phyloP scores from a whole-genome alignment of 2,329 filamentous ascomycete species.

The Aureobasidium sp. region DNA sequence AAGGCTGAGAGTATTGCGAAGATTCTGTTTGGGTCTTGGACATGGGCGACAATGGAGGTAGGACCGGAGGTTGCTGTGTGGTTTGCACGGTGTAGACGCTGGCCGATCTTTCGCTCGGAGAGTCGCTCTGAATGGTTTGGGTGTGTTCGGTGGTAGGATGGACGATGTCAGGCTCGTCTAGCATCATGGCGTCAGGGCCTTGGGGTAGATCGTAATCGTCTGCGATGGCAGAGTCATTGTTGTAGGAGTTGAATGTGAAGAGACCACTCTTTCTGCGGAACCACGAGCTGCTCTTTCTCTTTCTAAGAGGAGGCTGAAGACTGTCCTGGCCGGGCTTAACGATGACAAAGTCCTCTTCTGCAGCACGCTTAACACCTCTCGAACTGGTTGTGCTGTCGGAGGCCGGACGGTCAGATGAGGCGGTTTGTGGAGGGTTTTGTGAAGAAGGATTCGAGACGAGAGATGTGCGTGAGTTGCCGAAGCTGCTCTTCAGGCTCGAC shows the following conservation, averaged over 20 bases:
- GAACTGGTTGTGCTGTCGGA: conserved; percentile 10
- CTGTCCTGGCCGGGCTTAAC: conserved; percentile 11
- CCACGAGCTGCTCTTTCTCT: conserved; percentile 25
- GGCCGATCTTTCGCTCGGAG: neutral
- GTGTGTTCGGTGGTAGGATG: neutral
- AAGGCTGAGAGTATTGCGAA: neutral
- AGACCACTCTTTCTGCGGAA: conserved; percentile 28
- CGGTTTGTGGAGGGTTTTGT: conserved; percentile 10
- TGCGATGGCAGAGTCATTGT: neutral
- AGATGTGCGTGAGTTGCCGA: conserved; percentile 27
- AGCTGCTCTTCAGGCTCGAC: conserved; percentile 25
- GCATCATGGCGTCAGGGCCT: neutral
- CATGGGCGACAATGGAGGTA: neutral
- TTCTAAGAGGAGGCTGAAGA: conserved; percentile 15
- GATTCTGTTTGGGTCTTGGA: conserved; percentile 3
- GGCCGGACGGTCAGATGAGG: neutral
- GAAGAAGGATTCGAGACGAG: conserved; percentile 18
- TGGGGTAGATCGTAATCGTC: neutral
- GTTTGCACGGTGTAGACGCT: neutral
- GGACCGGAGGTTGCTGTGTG: neutral
- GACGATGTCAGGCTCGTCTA: neutral
- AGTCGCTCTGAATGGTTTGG: neutral
- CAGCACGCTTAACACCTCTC: conserved; percentile 7
- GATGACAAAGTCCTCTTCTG: conserved; percentile 10
- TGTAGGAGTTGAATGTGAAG: conserved; percentile 16